Evolutionary conservation across 108 stramenopile species (phyloP), one percentile per base, ranked within the genome.

Genomic region (Parietichytrium sp.): DNA sequence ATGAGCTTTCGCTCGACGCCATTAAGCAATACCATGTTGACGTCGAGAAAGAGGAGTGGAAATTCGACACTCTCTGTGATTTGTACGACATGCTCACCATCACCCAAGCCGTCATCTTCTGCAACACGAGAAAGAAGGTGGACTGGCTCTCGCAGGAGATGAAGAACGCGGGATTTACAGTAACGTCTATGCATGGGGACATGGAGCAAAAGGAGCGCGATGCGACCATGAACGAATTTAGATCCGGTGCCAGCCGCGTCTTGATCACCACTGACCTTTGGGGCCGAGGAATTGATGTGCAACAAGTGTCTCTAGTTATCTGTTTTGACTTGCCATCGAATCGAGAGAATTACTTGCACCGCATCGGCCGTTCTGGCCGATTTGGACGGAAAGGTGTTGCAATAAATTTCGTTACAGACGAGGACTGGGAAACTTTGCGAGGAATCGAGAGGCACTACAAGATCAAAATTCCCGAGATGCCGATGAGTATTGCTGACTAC

Each of bases 21-120:
- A 99, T 99, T 79, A 91, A 92, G 82, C 98, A 99, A 86, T 99
- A 96, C 85, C 97, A 93, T 81, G 96, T 99, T 51, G 88, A 92
- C 10, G 98, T 99, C 47, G 97, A 97, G 83, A 93, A 94, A 85
- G 98, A 99, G 82, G 97, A 98, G 88, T 99, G 98, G 98, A 99
- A 99, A 78, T 98, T 98, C 82, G 98, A 99, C 81, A 99, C 98
- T 1, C 88, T 99, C 15, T 96, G 95, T 87, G 98, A 99, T 86
- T 82, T 99, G 55, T 99, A 99, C 85, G 98, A 98, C 87, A 97
- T 96, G 7, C 86, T 99, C 77, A 99, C 97, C 4, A 95, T 99
- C 54, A 98, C 97, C 2, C 98, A 99, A 84, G 96, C 97, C 6
- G 97, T 99, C 25, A 98, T 99, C 52, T 99, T 98, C 86, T 98